Base-by-base conservation (phyloP, 2,329 filamentous ascomycete genomes). In the Diaporthe sp. region DNA sequence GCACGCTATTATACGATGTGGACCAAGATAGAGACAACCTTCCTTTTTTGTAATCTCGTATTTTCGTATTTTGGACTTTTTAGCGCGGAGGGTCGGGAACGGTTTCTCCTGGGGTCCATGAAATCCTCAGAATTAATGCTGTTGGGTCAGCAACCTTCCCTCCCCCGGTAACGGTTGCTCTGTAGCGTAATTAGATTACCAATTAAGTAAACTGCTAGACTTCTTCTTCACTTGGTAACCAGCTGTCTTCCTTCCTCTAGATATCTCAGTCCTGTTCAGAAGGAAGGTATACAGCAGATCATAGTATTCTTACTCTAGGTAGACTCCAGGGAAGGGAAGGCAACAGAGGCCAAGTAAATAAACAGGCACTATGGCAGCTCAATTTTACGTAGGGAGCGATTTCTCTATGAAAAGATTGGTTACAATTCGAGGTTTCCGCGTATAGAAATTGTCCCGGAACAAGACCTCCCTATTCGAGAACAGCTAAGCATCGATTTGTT, bases 1-100 rank as follows among this genome's bases (percentile, higher is more conserved):
- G 47, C 44, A 49, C 12, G 63, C 63, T 68, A 51, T 5, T 25
- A 37, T 13, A 13, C 39, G 22, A 68, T 51, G 44, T 51, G 28
- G 44, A 68, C 31, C 31, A 68, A n/a, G 28, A 68, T 51, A 51
- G 22, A 68, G 63, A 7, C 31, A 68, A 68, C 63, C 63, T 68
- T 67, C 61, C 61, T 51, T 25, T 68, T 68, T 51, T 2, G 44
- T 68, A 20, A 13, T 51, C 13, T 22, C 28, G 44, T 68, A 9
- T 25, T 25, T 5, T 34, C 28, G 61, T 28, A n/a, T 5, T 22
- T 51, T 17, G 28, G 63, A 12, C 22, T 51, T 51, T 7, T 51
- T 37, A 42, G 20, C 9, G 8, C n/a, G 20, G 31, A 37, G 6
- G 2, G 22, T 10, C 44, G 17, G 44, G 12, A 51, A 20, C 2